Base-by-base conservation (phyloP, 2,329 filamentous ascomycete genomes). In the Curvularia verruculosa region DNA sequence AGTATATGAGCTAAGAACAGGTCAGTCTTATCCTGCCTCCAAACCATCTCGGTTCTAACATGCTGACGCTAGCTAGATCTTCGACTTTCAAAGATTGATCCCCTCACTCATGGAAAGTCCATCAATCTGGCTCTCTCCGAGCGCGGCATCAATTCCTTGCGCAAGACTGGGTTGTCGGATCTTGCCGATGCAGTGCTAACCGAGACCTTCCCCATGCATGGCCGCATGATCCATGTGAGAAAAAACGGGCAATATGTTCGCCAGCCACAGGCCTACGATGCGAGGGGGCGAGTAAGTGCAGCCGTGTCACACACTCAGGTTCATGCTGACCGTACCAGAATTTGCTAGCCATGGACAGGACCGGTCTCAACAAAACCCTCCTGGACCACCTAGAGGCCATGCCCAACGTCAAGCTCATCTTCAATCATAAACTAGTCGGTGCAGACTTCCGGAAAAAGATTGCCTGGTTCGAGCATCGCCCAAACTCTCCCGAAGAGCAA, bases 61-160 rank as follows among this genome's bases (percentile, higher is more conserved):
- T 43, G 21, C 56, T 60, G 39, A 64, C 37, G n/a, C 37, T 15
- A 39, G 12, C 9, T 7, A 98, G 95, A 99, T 80, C 87, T 98
- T 47, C 88, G 95, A 39, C 88, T 96, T 74, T 88, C 90, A 2
- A 84, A 86, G 2, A 96, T 91, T 0, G 87, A 88, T 28, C 93
- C 94, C 3, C 83, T 98, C 59, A 97, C 97, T 77, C 97, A 97
- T 73, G 96, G 93, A 59, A 96, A 92, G 76, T 98, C 95, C n/a
- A 99, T 99, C 81, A 99, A 99, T 73, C 80, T 99, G 53, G 94
- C 95, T 21, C 82, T 99, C 0, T 98, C 95, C 0, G 93, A 98
- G 75, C 87, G 95, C 56, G 95, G 95, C 29, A 93, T 98, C 75
- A 90, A 95, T 75, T 91, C 94, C 21, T 88, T 99, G 78, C 85